Conservation (phyloP, 1,284 basidiomycete species). For the Puccinia polysora region DNA sequence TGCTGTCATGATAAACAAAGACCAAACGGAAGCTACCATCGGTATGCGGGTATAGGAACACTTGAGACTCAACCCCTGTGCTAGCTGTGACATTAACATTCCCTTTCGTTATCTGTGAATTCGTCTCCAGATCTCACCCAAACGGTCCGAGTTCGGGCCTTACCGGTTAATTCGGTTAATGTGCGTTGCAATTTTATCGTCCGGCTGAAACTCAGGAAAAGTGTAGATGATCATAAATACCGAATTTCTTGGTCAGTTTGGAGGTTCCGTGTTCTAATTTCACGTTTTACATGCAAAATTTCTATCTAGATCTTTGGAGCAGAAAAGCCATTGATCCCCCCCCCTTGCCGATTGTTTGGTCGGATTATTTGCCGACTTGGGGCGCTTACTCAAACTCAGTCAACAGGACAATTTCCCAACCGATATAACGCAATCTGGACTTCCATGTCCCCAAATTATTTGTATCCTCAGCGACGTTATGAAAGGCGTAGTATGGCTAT, state of each 20-base stretch:
- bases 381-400: neutral
- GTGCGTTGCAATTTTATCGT: constrained; percentile 16
- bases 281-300: neutral
- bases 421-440: constrained; percentile 24
- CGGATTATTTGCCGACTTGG: neutral
- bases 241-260: constrained; percentile 3
- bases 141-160: constrained; percentile 1
- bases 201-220: constrained; percentile 1
- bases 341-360: neutral
- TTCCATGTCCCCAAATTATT: constrained; percentile 2
- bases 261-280: neutral
- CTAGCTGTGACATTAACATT: neutral
- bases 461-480: constrained; percentile 6
- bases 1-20: constrained; percentile 14
- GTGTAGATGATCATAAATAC: neutral
- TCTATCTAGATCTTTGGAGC: too few relatives aligned
- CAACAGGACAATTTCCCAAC: constrained; percentile 40
- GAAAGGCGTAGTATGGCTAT: constrained; percentile 10
- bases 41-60: neutral
- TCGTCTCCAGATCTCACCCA: constrained; percentile 8
- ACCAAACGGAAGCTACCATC: constrained; percentile 15
- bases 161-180: constrained; percentile 11
- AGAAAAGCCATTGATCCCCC: neutral
- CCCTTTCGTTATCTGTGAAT: neutral
- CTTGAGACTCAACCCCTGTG: neutral